Percentiles rank a stretch among this genome's conserved stretches.
Evolutionary conservation across 1,139 yeast species (phyloP).

Genomic region (Diutina sp.): DNA sequence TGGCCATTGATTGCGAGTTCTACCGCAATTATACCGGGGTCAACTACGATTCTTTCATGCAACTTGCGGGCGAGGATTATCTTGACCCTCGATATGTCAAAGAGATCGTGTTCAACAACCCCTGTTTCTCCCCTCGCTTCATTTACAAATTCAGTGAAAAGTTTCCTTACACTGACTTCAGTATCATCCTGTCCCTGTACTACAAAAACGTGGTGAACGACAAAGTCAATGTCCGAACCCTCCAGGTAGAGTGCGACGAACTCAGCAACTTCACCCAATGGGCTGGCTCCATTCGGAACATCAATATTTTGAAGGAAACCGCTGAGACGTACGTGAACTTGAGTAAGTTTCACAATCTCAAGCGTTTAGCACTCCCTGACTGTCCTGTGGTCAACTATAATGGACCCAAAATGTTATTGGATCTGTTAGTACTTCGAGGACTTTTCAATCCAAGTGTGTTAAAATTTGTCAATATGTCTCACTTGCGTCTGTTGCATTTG

Average conservation of each 20-base stretch:
- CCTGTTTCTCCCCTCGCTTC: slow-evolving; percentile 1
- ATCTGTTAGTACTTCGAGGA: neutral
- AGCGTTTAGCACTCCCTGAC: slow-evolving; percentile 1
- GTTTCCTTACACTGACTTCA: slow-evolving; percentile 1
- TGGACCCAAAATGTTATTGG: neutral
- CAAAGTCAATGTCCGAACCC: neutral
- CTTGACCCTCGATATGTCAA: neutral
- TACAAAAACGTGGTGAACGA: slow-evolving; percentile 1
- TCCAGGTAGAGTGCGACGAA: slow-evolving; percentile 2
- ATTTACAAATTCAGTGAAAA: slow-evolving; percentile 1
- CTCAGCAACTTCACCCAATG: slow-evolving; percentile 1
- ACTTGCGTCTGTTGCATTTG: slow-evolving; percentile 1
- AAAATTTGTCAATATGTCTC: slow-evolving; percentile 1
- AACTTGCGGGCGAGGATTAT: neutral
- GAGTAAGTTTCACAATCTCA: neutral
- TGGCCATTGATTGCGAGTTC: slow-evolving; percentile 1
- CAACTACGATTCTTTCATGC: slow-evolving; percentile 1
- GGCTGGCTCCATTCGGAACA: slow-evolving; percentile 2
- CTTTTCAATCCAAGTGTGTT: neutral
- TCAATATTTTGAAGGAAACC: neutral
- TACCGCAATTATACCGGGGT: slow-evolving; percentile 1
- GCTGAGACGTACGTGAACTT: neutral
- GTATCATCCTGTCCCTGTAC: neutral
- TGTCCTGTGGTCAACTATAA: neutral
- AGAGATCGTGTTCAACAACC: slow-evolving; percentile 2